Conservation (phyloP, 345 rosid genomes). For the Eucalyptus albens region DNA sequence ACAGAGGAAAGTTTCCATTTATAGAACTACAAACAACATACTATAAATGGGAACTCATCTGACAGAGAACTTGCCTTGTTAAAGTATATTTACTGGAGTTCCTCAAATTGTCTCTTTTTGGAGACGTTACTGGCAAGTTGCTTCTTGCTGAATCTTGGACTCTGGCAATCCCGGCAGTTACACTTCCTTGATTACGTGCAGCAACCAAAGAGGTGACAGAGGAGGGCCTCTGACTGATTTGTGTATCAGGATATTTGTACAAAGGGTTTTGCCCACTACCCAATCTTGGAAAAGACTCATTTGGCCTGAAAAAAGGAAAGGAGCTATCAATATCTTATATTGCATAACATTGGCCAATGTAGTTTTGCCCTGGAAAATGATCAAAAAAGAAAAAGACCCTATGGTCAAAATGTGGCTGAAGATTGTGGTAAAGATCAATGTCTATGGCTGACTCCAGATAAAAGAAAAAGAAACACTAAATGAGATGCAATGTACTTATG, state of each 20-base stretch:
- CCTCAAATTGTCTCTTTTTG: constrained; percentile 14
- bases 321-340: not conserved
- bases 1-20: not conserved
- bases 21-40: not conserved
- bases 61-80: constrained; percentile 11
- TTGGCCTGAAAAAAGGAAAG: constrained; percentile 25
- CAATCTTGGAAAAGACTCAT: constrained; percentile 27
- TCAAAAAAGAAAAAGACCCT: not conserved
- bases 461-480: not conserved
- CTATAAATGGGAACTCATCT: not conserved
- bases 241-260: constrained; percentile 20
- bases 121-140: constrained; percentile 24
- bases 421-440: not conserved
- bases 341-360: not conserved
- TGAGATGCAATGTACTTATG: not conserved
- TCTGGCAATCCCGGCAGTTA: constrained; percentile 43
- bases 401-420: not conserved
- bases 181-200: constrained; percentile 39
- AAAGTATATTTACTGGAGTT: constrained; percentile 6
- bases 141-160: constrained; percentile 43
- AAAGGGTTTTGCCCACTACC: constrained; percentile 20
- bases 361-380: not conserved
- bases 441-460: not conserved
- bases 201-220: constrained; percentile 38
- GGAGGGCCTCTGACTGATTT: constrained; percentile 20